Evolutionary conservation across 2,329 filamentous ascomycete species (phyloP), one percentile per base, ranked within the genome.

Genomic region (Botrytis fabae): DNA sequence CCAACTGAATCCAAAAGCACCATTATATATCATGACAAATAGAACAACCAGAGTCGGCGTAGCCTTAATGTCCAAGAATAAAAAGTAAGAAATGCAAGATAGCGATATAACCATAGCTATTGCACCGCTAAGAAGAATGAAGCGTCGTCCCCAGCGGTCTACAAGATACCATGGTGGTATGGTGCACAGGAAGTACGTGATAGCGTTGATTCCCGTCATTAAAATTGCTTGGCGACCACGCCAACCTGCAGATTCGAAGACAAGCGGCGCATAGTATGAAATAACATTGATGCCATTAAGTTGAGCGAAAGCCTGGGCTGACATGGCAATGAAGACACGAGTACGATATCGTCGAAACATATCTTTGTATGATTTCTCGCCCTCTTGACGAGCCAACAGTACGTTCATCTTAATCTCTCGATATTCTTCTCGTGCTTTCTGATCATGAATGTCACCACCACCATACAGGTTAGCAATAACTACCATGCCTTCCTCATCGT

Each of bases 271-370:
- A 81, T 99, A 99, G 86, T 98, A 99, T 1, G 95, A 98, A 76
- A 99, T 99, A 81, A 99, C 96, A 83, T 99, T 99, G 85, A 99
- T 99, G 77, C 96, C 96, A 84, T 98, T 98, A 71, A 99, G 89
- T 83, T 99, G 96, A 42, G 96, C 96, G 76, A 99, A 89, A 9
- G 91, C 94, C 83, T 98, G 96, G 6, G 96, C 96, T 48, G 95
- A 98, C 96, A 98, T 98, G 83, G 96, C 96, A 81, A 98, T 98
- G 80, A 98, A 94, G 76, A 98, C 95, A 70, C 96, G 93, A 79
- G 92, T 96, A 81, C 88, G 89, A 85, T 98, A 98, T 75, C 93
- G 90, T 79, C 88, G 91, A 86, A 98, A 99, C 96, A 99, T 99
- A 75, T 98, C 96, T 57, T 83, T 78, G 82, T 98, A 99, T 0